These are phyloP conservation scores for Rhododendron henanense DNA, from an alignment of 148 eudicot species.

Conservation along the genomic window DNA sequence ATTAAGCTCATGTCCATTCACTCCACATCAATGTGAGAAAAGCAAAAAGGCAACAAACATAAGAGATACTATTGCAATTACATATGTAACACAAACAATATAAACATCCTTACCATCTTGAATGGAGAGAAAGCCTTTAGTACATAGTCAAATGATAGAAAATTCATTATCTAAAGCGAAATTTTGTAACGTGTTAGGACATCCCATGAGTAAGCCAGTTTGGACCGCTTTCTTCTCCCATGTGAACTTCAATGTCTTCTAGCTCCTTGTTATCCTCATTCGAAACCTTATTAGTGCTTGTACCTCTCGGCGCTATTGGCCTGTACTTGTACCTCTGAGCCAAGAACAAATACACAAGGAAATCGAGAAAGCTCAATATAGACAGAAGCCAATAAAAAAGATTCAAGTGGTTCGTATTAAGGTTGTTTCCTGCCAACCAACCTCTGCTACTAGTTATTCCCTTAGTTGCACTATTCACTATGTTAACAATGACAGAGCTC, in stretches of 20 bases:
- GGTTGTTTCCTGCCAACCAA: slow-evolving; percentile 43
- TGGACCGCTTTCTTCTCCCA: background rate
- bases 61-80: background rate
- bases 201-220: too few relatives aligned
- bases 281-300: background rate
- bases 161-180: too few relatives aligned
- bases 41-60: background rate
- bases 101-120: background rate
- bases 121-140: background rate
- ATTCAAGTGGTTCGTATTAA: slow-evolving; percentile 40
- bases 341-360: slow-evolving; percentile 28
- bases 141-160: too few relatives aligned
- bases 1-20: background rate
- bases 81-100: background rate
- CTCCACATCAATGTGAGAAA: background rate
- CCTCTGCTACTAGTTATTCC: slow-evolving; percentile 28
- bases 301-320: background rate
- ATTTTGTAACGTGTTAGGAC: too few relatives aligned
- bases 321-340: slow-evolving; percentile 40
- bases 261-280: background rate
- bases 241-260: background rate
- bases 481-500: slow-evolving; percentile 34
- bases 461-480: slow-evolving; percentile 33
- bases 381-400: slow-evolving; percentile 40
- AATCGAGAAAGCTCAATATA: slow-evolving; percentile 25